Evolutionary conservation across 495 filamentous ascomycete species (phyloP).

Genomic region (Neurospora africana): DNA sequence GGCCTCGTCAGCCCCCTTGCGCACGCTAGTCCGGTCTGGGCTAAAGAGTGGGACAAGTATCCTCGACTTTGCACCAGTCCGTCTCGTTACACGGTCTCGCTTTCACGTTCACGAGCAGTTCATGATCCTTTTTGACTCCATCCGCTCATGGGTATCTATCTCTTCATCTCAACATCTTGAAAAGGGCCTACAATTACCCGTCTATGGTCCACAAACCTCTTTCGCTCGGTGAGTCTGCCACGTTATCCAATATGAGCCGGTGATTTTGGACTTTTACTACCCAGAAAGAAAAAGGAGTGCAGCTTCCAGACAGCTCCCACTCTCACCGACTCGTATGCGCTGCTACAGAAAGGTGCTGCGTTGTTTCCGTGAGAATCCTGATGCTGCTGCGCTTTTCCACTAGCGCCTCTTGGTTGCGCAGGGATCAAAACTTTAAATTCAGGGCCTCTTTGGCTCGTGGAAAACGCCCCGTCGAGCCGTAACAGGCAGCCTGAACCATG

Average conservation of each 20-base stretch:
- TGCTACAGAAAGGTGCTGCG: not conserved
- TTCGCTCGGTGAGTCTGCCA: not conserved
- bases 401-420: not conserved
- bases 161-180: not conserved
- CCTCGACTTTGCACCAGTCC: not conserved
- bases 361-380: not conserved
- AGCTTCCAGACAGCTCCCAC: not conserved
- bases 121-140: not conserved
- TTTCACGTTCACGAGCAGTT: not conserved
- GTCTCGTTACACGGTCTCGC: not conserved
- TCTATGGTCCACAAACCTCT: not conserved
- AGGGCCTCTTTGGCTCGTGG: not conserved
- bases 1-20: not conserved
- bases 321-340: not conserved
- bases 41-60: not conserved
- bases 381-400: not conserved
- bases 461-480: not conserved
- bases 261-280: not conserved
- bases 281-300: not conserved
- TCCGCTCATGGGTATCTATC: not conserved
- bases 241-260: not conserved
- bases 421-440: constrained; percentile 6
- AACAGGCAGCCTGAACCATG: not conserved
- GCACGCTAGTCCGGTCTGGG: not conserved
- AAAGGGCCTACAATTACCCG: not conserved